Conservation (phyloP, 768 basidiomycete species). For the Megacollybia marginata region DNA sequence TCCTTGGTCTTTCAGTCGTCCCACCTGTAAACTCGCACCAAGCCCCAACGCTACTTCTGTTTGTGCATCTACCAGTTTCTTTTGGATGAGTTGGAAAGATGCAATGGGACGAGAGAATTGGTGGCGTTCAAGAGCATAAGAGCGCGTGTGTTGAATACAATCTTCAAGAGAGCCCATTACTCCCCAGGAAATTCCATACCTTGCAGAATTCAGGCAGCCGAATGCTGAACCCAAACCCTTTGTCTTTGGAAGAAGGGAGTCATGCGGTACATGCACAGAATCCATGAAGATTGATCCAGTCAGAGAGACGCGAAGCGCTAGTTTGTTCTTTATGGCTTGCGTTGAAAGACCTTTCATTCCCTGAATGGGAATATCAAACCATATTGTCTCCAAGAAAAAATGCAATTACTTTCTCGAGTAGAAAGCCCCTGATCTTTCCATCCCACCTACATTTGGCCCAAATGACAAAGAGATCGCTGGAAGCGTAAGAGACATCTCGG, state of each 20-base stretch:
- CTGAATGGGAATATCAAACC: slow-evolving; percentile 27
- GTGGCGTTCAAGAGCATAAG: slow-evolving; percentile 81
- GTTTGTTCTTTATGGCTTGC: slow-evolving; percentile 87
- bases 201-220: slow-evolving; percentile 86
- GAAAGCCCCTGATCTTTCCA: slow-evolving; percentile 79
- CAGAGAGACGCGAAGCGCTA: slow-evolving; percentile 79
- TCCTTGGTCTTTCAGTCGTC: slow-evolving; percentile 78
- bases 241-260: slow-evolving; percentile 70
- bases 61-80: slow-evolving; percentile 93
- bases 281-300: slow-evolving; percentile 93
- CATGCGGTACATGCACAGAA: slow-evolving; percentile 68
- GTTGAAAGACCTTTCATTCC: slow-evolving; percentile 76
- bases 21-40: slow-evolving; percentile 70
- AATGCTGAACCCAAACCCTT: slow-evolving; percentile 81
- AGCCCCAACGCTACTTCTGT: slow-evolving; percentile 78
- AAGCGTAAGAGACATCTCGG: background rate
- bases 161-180: slow-evolving; percentile 95
- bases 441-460: slow-evolving; percentile 98
- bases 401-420: slow-evolving; percentile 72
- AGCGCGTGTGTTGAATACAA: slow-evolving; percentile 68
- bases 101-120: slow-evolving; percentile 90
- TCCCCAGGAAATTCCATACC: slow-evolving; percentile 89
- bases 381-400: background rate
- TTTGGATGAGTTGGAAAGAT: slow-evolving; percentile 95
- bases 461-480: slow-evolving; percentile 80